Evolutionary conservation across 176 grass and related monocot species (phyloP).

Genomic region (Luzula sylvatica): DNA sequence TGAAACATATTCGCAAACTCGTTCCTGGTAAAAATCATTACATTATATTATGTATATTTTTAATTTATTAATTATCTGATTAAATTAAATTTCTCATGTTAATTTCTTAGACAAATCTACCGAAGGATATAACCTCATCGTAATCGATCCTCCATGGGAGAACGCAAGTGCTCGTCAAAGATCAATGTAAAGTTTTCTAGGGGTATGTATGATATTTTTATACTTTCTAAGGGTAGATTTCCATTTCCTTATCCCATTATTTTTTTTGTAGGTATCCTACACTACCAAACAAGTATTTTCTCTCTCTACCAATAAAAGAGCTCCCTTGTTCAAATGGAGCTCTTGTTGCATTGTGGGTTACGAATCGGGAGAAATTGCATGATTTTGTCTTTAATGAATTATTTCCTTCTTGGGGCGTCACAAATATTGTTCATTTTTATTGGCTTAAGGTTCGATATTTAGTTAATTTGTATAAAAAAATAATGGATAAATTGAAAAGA

Average conservation of each 20-base stretch:
- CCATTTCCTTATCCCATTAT: no score
- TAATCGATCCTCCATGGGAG: constrained; percentile 92
- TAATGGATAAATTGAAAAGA: no score
- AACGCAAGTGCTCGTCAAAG: constrained; percentile 86
- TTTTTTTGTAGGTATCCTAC: constrained; percentile 65
- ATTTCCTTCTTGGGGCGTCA: constrained; percentile 80
- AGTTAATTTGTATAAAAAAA: background rate
- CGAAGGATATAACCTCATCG: constrained; percentile 78
- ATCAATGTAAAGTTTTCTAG: constrained; percentile 39
- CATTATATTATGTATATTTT: background rate
- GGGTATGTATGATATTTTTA: background rate
- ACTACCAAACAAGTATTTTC: constrained; percentile 70
- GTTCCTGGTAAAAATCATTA: constrained; percentile 47
- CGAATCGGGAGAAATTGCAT: constrained; percentile 68
- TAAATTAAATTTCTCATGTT: constrained; percentile 10
- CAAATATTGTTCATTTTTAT: constrained; percentile 42
- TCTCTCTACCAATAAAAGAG: constrained; percentile 83
- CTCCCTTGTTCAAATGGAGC: constrained; percentile 71
- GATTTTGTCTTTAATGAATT: constrained; percentile 62
- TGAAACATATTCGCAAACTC: constrained; percentile 53
- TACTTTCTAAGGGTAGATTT: no score
- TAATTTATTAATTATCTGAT: constrained; percentile 3
- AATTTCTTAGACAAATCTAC: constrained; percentile 36
- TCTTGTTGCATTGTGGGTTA: constrained; percentile 85
- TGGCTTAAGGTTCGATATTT: constrained; percentile 74